phyloP scores from a whole-genome alignment of 192 early-diverging fungal genomes.

The Dissophora globulifera region DNA sequence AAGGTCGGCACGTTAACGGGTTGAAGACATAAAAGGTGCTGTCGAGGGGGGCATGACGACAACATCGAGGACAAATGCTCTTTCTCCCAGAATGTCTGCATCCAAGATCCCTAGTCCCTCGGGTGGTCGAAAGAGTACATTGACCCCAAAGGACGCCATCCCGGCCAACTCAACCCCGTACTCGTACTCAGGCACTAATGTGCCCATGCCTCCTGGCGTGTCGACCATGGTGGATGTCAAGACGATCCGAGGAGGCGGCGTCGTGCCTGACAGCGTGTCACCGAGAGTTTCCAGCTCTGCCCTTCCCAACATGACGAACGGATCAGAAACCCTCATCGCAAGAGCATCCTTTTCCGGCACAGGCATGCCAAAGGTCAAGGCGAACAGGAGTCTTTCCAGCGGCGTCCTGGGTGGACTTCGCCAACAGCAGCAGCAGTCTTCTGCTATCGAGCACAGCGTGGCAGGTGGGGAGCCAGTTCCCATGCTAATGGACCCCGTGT shows the following conservation, averaged over 20 bases:
- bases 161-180: conserved; percentile 11
- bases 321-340: background rate
- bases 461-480: background rate
- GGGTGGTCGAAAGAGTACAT: conserved; percentile 12
- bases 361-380: conserved; percentile 14
- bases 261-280: background rate
- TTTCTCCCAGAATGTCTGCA: conserved; percentile 16
- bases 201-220: background rate
- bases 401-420: conserved; percentile 20
- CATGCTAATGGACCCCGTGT: conserved; percentile 2
- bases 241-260: conserved; percentile 40
- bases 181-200: too few relatives aligned
- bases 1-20: too few relatives aligned
- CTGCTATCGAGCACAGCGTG: conserved; percentile 1
- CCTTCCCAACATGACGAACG: background rate
- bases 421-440: conserved; percentile 7
- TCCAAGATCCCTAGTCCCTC: conserved; percentile 50
- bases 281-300: background rate
- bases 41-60: conserved; percentile 50
- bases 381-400: conserved; percentile 35
- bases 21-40: too few relatives aligned
- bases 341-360: background rate
- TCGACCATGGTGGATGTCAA: conserved; percentile 28
- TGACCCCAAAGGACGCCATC: background rate
- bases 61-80: conserved; percentile 26